These are phyloP conservation scores for Fulvia fulva DNA, from an alignment of 2,329 filamentous ascomycete species.

Conservation along the genomic window DNA sequence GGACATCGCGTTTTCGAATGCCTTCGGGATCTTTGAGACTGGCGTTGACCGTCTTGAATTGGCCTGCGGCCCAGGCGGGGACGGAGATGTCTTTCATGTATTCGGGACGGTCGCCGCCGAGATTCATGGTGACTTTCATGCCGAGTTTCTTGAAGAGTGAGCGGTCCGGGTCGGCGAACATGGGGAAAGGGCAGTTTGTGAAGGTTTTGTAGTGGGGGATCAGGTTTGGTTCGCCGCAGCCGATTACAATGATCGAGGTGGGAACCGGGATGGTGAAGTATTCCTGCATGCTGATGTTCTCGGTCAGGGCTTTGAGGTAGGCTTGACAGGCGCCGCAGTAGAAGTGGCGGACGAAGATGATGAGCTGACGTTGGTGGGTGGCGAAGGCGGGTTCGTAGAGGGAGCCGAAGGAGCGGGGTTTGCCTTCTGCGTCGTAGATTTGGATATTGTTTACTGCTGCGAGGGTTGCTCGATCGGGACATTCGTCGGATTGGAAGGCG, in stretches of 20 bases:
- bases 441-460: slow-evolving; percentile 33
- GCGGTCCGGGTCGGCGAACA: slow-evolving; percentile 37
- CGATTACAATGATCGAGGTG: slow-evolving; percentile 37
- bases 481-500: slow-evolving; percentile 28
- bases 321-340: slow-evolving; percentile 41
- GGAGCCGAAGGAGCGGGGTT: slow-evolving; percentile 58
- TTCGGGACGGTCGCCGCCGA: slow-evolving; percentile 31
- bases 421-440: slow-evolving; percentile 60
- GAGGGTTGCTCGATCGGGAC: slow-evolving; percentile 32
- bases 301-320: slow-evolving; percentile 34
- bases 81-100: slow-evolving; percentile 37
- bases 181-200: slow-evolving; percentile 36
- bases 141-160: slow-evolving; percentile 36
- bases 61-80: slow-evolving; percentile 30
- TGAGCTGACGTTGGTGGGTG: slow-evolving; percentile 36
- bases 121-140: slow-evolving; percentile 33
- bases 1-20: slow-evolving; percentile 29
- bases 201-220: slow-evolving; percentile 35
- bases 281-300: slow-evolving; percentile 33
- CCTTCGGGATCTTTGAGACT: slow-evolving; percentile 30
- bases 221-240: slow-evolving; percentile 36
- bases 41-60: slow-evolving; percentile 27
- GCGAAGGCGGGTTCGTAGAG: slow-evolving; percentile 52
- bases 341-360: slow-evolving; percentile 41
- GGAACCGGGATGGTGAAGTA: slow-evolving; percentile 36